phyloP scores from a whole-genome alignment of 1,284 basidiomycete species.

The Naganishia cerealis region DNA sequence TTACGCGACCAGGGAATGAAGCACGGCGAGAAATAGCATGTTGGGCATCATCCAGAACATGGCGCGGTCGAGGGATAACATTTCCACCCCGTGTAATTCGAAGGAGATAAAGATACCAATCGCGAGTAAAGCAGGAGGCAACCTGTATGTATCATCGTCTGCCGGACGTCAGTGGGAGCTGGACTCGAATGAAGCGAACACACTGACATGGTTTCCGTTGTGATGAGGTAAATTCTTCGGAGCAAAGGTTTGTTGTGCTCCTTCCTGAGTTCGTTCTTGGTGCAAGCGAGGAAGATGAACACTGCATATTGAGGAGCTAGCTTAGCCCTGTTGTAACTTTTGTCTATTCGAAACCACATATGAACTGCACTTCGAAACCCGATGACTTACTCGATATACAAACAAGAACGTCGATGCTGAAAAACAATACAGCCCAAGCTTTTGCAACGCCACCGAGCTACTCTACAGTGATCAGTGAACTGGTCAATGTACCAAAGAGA shows the following conservation, averaged over 20 bases:
- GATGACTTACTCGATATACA: constrained; percentile 14
- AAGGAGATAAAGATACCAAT: constrained; percentile 17
- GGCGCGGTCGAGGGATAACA: constrained; percentile 15
- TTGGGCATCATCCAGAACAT: constrained; percentile 21
- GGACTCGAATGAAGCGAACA: too few species aligned
- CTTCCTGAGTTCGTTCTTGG: constrained; percentile 8
- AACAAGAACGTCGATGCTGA: constrained; percentile 22
- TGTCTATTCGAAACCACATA: not conserved
- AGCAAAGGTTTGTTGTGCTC: constrained; percentile 14
- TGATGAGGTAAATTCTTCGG: constrained; percentile 5
- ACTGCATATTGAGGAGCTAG: not conserved
- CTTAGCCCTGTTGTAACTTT: not conserved
- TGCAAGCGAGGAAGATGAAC: constrained; percentile 15
- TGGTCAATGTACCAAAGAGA: too few species aligned
- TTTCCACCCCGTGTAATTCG: constrained; percentile 8
- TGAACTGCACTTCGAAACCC: not conserved
- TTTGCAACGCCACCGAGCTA: constrained; percentile 23
- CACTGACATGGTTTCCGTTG: constrained; percentile 20
- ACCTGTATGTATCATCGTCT: not conserved
- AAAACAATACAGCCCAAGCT: constrained; percentile 18
- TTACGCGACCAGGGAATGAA: constrained; percentile 20
- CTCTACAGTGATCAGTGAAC: not conserved
- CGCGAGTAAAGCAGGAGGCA: constrained; percentile 11
- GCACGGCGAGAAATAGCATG: constrained; percentile 10
- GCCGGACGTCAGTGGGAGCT: not conserved